Percentiles rank a stretch among this genome's conserved stretches.
Conservation (phyloP, 805 yeast genomes). For the Candida pseudoglaebosa region DNA sequence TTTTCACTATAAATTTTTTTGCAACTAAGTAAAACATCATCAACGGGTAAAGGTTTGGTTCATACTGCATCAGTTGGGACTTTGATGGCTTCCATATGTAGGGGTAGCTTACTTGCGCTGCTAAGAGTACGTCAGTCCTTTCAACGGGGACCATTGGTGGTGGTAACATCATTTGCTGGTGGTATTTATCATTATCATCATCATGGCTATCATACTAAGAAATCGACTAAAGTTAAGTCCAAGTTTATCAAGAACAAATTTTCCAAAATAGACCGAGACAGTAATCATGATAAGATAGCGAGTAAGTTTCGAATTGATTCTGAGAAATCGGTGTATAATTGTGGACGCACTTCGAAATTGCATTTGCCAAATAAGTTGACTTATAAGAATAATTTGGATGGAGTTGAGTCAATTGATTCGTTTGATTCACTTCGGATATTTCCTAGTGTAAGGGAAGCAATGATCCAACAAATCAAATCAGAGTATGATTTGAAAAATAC, state of each 20-base stretch:
- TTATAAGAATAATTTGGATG: constrained; percentile 27
- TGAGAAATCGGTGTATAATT: constrained; percentile 15
- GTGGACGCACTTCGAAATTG: constrained; percentile 49
- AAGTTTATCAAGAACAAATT: neutral
- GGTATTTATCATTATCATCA: neutral
- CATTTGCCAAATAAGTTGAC: constrained; percentile 35
- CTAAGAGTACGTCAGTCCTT: neutral
- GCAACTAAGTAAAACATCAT: neutral
- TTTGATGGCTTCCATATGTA: constrained; percentile 1
- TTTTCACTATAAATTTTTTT: neutral
- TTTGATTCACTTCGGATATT: constrained; percentile 67
- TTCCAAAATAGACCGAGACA: neutral
- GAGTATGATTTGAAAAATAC: constrained; percentile 32
- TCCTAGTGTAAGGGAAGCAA: constrained; percentile 61
- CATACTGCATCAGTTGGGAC: neutral
- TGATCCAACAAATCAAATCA: constrained; percentile 49
- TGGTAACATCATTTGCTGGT: neutral
- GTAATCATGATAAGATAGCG: neutral
- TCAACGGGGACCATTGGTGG: neutral
- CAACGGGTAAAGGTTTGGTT: neutral
- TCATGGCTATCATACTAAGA: neutral
- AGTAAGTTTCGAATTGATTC: neutral
- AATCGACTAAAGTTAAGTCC: neutral
- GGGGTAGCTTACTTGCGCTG: neutral
- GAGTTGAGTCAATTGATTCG: constrained; percentile 45